Evolutionary conservation across 192 early-diverging fungal genomes (phyloP).

Genomic region (Podila minutissima): DNA sequence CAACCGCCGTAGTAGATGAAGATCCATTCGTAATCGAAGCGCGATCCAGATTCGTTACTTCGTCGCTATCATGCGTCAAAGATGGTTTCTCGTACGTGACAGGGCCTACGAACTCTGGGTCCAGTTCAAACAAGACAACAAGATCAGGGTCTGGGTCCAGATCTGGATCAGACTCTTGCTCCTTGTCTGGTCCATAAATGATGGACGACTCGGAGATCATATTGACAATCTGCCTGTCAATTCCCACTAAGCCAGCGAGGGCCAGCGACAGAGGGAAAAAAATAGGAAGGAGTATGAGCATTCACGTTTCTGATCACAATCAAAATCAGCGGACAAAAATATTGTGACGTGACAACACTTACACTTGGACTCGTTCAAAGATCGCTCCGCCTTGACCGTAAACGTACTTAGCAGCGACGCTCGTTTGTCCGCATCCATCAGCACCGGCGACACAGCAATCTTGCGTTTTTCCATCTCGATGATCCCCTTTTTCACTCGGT

Average conservation of each 20-base stretch:
- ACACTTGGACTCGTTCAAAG: conserved; percentile 49
- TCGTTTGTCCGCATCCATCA: background rate
- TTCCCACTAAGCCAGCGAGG: conserved; percentile 19
- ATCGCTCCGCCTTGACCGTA: conserved; percentile 29
- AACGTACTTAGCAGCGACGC: conserved; percentile 14
- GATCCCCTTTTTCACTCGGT: conserved; percentile 30
- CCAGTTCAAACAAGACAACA: conserved; percentile 16
- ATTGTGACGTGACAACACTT: background rate
- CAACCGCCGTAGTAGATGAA: conserved; percentile 1
- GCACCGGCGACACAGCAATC: background rate
- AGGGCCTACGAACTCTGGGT: conserved; percentile 19
- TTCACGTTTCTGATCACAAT: too few species aligned
- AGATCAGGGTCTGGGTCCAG: conserved; percentile 23
- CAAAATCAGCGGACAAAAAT: background rate
- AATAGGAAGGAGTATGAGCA: too few species aligned
- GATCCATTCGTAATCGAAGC: background rate
- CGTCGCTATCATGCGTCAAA: background rate
- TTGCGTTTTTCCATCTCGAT: conserved; percentile 24
- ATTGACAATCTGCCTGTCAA: conserved; percentile 43
- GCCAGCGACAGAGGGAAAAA: too few species aligned
- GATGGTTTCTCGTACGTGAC: background rate
- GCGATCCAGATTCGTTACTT: background rate
- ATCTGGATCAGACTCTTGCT: conserved; percentile 30
- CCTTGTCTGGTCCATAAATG: conserved; percentile 37
- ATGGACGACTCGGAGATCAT: conserved; percentile 39